Base-by-base conservation (phyloP, 2,329 filamentous ascomycete species). In the Helotiales sp. region DNA sequence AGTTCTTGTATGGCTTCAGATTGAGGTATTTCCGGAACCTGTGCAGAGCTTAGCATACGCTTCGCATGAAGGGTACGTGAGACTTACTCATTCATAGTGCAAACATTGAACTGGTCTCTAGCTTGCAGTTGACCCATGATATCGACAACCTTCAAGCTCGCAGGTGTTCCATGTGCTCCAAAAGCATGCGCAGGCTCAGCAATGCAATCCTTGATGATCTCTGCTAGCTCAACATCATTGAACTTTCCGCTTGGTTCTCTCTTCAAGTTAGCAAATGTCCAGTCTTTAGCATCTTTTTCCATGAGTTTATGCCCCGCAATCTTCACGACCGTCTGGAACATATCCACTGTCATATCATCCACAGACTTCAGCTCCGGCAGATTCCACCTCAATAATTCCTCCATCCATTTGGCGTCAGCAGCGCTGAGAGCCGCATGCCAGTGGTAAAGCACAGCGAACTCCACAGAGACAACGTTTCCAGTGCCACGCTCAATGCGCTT, bases 1-100 rank as follows among this genome's bases (percentile, higher is more conserved):
- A 82, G 1, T 73, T 77, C 48, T 75, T 72, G 61, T 82, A 76
- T 2, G 75, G 73, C 24, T 75, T 70, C 56, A 86, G 67, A 29
- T 81, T 81, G 57, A 79, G 83, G 68, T 74, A 81, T 60, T 72
- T 76, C 62, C 73, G 79, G 70, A 78, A 80, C 65, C 76, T 81
- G 46, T 55, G 2, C n/a, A 27, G 10, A 2, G 10, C 5, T 44
- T 44, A 44, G 40, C 22, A n/a, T n/a, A n/a, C n/a, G n/a, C 10
- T 31, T 30, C 2, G 30, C 25, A 17, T 31, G 8, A 31, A 4
- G 6, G 1, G 13, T 17, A 25, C 17, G 25, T 19, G 22, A 44
- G 13, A 67, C 71, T 71, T 66, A 79, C 72, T 81, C 78, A 58
- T 81, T 81, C 67, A 81, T 68, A 1, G 77, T 80, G 60, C 77